A percentile compares a stretch with the other conserved stretches of the same genome.
These are phyloP conservation scores for Penicillium crystallinum DNA, from an alignment of 495 filamentous ascomycete species.

Conservation along the genomic window DNA sequence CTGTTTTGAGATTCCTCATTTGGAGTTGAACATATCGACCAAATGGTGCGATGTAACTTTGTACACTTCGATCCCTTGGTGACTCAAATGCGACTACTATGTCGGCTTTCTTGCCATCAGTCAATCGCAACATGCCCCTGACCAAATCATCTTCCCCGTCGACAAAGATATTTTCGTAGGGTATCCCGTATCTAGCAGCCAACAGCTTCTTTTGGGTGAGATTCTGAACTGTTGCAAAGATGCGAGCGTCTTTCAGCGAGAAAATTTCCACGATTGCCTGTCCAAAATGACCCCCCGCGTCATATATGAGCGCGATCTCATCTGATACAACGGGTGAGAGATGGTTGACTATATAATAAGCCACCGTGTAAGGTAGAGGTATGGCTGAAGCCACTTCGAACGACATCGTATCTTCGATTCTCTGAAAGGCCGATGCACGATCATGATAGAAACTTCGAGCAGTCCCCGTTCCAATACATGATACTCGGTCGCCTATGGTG, in stretches of 20 bases:
- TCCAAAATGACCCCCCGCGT: constrained; percentile 8
- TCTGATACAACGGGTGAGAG: neutral
- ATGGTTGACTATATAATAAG: constrained; percentile 8
- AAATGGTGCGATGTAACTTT: constrained; percentile 6
- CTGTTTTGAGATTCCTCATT: neutral
- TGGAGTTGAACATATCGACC: constrained; percentile 12
- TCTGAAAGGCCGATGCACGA: constrained; percentile 14
- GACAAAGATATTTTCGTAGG: neutral
- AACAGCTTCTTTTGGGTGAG: neutral
- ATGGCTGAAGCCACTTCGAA: constrained; percentile 13
- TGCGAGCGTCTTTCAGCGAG: neutral
- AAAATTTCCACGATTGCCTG: constrained; percentile 12
- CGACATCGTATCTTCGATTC: constrained; percentile 9
- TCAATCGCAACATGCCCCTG: neutral
- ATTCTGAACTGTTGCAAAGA: constrained; percentile 3
- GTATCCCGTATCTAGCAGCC: neutral
- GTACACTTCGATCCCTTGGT: neutral
- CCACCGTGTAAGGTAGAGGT: constrained; percentile 8
- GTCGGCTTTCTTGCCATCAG: constrained; percentile 3
- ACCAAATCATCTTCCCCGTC: constrained; percentile 1
- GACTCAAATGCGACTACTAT: neutral
- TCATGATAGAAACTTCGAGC: constrained; percentile 16
- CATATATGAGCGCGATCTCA: constrained; percentile 1
- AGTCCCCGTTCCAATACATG: constrained; percentile 22
- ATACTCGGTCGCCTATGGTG: constrained; percentile 45